Evolutionary conservation across 768 basidiomycete genomes (phyloP).

Genomic region (Serendipita indica): DNA sequence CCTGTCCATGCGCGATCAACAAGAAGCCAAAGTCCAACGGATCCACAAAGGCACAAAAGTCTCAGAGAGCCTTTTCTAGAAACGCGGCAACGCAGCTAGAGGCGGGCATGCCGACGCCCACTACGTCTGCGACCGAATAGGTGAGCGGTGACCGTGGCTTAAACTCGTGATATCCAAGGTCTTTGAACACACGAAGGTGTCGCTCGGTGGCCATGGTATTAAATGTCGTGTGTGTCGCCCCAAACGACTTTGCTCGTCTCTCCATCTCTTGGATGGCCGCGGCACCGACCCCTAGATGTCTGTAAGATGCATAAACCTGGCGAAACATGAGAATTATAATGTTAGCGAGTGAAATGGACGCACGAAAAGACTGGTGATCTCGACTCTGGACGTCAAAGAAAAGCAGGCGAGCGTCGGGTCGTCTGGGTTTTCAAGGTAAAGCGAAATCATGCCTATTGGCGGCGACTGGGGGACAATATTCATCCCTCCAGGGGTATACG

Average conservation of each 20-base stretch:
- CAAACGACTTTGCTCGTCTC: slow-evolving; percentile 33
- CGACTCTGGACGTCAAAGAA: background rate
- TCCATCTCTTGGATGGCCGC: slow-evolving; percentile 46
- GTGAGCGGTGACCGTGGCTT: background rate
- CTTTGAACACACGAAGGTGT: slow-evolving; percentile 5
- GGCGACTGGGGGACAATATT: background rate
- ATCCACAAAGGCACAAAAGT: background rate
- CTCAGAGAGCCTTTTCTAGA: slow-evolving; percentile 3
- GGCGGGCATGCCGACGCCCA: background rate
- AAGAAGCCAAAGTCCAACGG: no score
- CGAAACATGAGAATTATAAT: background rate
- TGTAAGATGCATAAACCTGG: background rate
- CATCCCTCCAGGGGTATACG: background rate
- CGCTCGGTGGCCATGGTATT: slow-evolving; percentile 2
- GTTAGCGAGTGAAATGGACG: background rate
- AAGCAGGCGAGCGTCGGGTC: background rate
- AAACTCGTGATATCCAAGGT: background rate
- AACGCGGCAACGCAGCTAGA: background rate
- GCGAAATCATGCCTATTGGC: background rate
- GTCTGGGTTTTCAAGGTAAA: slow-evolving; percentile 1
- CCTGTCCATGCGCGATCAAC: no score
- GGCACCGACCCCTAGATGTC: slow-evolving; percentile 16
- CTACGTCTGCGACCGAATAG: background rate
- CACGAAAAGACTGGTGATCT: slow-evolving; percentile 7
- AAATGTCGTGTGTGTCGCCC: slow-evolving; percentile 5